phyloP scores from a whole-genome alignment of 2,329 filamentous ascomycete genomes.

The Alternaria infectoria region DNA sequence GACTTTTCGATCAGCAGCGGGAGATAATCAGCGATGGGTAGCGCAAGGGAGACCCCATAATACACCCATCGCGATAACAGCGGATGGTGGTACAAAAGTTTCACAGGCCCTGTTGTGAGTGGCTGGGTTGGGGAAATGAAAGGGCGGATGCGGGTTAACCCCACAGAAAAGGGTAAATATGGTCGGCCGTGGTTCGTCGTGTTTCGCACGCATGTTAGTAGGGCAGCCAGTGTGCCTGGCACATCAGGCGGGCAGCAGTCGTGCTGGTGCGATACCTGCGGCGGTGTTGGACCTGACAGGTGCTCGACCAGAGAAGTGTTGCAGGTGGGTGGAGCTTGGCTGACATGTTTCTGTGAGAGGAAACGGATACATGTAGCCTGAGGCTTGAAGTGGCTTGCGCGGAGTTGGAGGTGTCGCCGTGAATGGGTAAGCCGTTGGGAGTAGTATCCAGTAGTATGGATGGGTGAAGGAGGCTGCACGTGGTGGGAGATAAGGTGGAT shows the following conservation, averaged over 20 bases:
- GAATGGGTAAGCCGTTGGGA: not conserved
- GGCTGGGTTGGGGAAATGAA: conserved; percentile 12
- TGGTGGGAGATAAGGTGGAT: not conserved
- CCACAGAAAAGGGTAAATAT: conserved; percentile 7
- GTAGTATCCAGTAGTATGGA: not conserved
- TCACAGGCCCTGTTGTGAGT: not conserved
- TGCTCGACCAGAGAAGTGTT: not conserved
- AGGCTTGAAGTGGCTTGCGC: conserved; percentile 8
- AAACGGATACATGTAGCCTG: not conserved
- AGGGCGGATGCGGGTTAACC: conserved; percentile 8
- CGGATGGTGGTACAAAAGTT: not conserved
- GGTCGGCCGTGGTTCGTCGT: conserved; percentile 6
- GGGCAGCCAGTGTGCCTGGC: not conserved
- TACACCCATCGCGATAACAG: not conserved
- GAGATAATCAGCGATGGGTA: conserved; percentile 3
- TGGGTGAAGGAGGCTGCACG: not conserved
- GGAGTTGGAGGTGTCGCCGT: not conserved
- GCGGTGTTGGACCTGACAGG: not conserved
- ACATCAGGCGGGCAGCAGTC: not conserved
- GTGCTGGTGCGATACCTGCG: not conserved
- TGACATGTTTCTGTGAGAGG: not conserved
- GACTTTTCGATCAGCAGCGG: conserved; percentile 11
- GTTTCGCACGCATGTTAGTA: conserved; percentile 7
- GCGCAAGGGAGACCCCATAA: conserved; percentile 3
- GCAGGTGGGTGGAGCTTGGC: not conserved